Percentiles rank a stretch among this genome's conserved stretches.
phyloP scores from a whole-genome alignment of 2,329 filamentous ascomycete genomes.

The Metarhizium robertsii region DNA sequence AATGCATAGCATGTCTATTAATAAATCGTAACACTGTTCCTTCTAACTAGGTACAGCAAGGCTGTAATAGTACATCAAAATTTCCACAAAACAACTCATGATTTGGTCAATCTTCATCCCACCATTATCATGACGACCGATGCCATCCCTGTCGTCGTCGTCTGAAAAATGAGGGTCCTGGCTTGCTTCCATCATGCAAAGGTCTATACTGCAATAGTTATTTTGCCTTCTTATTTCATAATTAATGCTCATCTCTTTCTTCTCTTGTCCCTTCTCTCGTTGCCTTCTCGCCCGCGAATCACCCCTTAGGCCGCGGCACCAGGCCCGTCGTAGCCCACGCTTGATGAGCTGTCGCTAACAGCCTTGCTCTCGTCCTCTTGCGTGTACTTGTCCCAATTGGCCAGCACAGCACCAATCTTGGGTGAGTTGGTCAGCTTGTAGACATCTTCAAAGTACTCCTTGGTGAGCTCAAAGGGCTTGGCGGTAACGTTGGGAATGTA shows the following conservation, averaged over 20 bases:
- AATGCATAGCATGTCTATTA: slow-evolving; percentile 3
- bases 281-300: slow-evolving; percentile 8
- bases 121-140: slow-evolving; percentile 3
- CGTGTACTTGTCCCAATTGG: slow-evolving; percentile 72
- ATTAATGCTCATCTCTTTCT: background rate
- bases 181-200: background rate
- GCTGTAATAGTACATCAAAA: slow-evolving; percentile 1
- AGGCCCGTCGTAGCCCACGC: slow-evolving; percentile 30
- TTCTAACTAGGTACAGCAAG: background rate
- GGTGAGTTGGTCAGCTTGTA: slow-evolving; percentile 83
- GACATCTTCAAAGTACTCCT: slow-evolving; percentile 99
- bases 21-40: background rate
- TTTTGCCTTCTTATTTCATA: background rate
- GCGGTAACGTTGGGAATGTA: slow-evolving; percentile 99
- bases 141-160: slow-evolving; percentile 10
- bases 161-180: background rate
- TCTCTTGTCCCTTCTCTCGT: background rate
- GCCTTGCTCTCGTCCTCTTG: slow-evolving; percentile 37
- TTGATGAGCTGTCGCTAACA: slow-evolving; percentile 30
- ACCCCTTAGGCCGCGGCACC: slow-evolving; percentile 29
- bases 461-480: slow-evolving; percentile 86
- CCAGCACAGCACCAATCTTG: slow-evolving; percentile 69
- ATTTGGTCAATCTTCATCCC: slow-evolving; percentile 1
- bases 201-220: slow-evolving; percentile 1
- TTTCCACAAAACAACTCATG: background rate